Conservation (phyloP, 2,329 filamentous ascomycete species). For the Fusarium sp. region DNA sequence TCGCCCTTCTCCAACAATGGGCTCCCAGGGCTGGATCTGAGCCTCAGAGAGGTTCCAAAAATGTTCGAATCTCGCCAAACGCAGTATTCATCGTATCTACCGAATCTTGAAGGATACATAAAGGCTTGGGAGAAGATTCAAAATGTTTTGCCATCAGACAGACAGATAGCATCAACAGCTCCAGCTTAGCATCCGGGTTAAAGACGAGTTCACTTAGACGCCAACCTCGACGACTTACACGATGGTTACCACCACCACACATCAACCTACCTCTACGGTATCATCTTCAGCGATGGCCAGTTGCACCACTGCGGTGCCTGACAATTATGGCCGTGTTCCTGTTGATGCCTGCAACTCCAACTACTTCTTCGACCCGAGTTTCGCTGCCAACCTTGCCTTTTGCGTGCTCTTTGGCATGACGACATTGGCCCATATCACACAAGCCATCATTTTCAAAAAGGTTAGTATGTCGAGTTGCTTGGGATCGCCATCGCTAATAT, state of each 20-base stretch:
- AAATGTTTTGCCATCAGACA: not conserved
- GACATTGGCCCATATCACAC: slow-evolving; percentile 44
- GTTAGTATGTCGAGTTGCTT: slow-evolving; percentile 16
- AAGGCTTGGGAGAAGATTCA: not conserved
- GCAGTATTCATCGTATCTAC: not conserved
- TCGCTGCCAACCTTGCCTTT: slow-evolving; percentile 50
- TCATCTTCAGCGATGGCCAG: slow-evolving; percentile 46
- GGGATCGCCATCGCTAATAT: not conserved
- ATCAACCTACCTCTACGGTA: slow-evolving; percentile 47
- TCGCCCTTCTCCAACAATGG: not conserved
- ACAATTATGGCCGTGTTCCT: slow-evolving; percentile 49
- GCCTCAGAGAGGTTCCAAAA: slow-evolving; percentile 12
- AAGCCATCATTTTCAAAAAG: slow-evolving; percentile 50
- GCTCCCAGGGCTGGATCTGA: slow-evolving; percentile 9
- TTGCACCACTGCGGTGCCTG: slow-evolving; percentile 51
- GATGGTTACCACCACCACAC: slow-evolving; percentile 40
- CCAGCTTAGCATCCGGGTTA: not conserved
- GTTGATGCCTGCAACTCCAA: slow-evolving; percentile 49
- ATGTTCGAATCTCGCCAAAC: slow-evolving; percentile 1
- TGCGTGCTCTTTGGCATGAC: slow-evolving; percentile 48
- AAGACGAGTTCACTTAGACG: not conserved
- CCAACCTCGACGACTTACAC: slow-evolving; percentile 1
- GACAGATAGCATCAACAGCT: slow-evolving; percentile 4
- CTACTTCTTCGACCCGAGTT: slow-evolving; percentile 50
- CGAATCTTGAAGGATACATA: slow-evolving; percentile 20